Evolutionary conservation across 2,329 filamentous ascomycete genomes (phyloP), one percentile per base, ranked within the genome.

Genomic region (Fusarium fujikuroi): DNA sequence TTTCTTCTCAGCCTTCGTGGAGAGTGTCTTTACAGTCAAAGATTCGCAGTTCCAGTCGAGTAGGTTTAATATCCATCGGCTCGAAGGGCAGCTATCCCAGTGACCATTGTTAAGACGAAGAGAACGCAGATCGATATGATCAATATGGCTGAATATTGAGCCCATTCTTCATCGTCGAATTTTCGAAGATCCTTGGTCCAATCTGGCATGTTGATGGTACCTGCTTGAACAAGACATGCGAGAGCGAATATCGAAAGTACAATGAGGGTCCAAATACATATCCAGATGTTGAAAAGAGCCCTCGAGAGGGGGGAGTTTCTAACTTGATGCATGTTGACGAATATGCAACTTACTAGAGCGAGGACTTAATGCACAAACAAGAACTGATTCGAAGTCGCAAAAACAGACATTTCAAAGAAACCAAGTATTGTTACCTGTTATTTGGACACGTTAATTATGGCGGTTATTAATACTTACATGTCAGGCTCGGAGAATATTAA

Each of bases 151-250:
- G 69, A 36, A 19, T 69, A 72, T 40, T 43, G 54, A 14, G 36
- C 18, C 59, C 60, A 65, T 9, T 72, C 59, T 5, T 60, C 54
- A 9, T 46, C 64, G 3, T 69, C 54, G 21, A 69, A 72, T 25
- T 72, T 39, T 21, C 64, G 64, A 5, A 72, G 49, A 21, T 72
- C 69, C 42, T 69, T 72, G 7, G 69, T 72, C 69, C 69, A 72
- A 4, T 60, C 49, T 15, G 69, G 69, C 59, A 72, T 60, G 7
- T 40, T 9, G 18, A 72, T 61, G 9, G 54, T n/a, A 3, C 42
- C 23, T 15, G 36, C 49, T 12, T 69, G 64, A 1, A 72, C 69
- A 9, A 72, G 39, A 9, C 30, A 65, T 15, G 59, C 53, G 5
- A 63, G 23, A 28, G 40, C 28, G 12, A 72, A 72, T n/a, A 72